These are phyloP conservation scores for Platanthera guangdongensis DNA, from an alignment of 106 monocot genomes.

Conservation along the genomic window DNA sequence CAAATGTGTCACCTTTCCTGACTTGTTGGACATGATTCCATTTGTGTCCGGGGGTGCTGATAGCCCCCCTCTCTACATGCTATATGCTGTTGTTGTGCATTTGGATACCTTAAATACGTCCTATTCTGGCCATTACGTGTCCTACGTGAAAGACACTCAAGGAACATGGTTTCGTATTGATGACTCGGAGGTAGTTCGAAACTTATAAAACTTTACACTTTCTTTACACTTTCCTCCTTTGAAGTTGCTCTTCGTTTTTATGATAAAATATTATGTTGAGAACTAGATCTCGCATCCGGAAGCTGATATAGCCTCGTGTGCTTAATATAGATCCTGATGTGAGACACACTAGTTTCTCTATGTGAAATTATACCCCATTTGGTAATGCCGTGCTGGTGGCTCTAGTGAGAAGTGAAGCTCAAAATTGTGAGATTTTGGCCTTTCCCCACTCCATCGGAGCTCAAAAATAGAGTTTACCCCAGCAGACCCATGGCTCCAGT, in stretches of 20 bases:
- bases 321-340: too few relatives aligned
- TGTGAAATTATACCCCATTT: too few relatives aligned
- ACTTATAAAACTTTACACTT: not conserved
- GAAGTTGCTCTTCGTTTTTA: not conserved
- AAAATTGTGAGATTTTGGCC: too few relatives aligned
- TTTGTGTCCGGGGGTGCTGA: constrained; percentile 75
- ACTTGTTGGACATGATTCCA: constrained; percentile 92
- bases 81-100: constrained; percentile 93
- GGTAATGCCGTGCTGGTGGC: too few relatives aligned
- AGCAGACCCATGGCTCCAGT: too few relatives aligned
- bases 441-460: too few relatives aligned
- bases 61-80: constrained; percentile 76
- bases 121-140: constrained; percentile 90
- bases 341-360: too few relatives aligned
- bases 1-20: constrained; percentile 88
- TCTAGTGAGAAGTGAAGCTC: too few relatives aligned
- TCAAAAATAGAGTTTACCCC: too few relatives aligned
- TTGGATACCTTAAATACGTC: constrained; percentile 83
- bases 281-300: too few relatives aligned
- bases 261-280: not conserved
- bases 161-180: constrained; percentile 82
- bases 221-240: not conserved
- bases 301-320: too few relatives aligned
- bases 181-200: constrained; percentile 70
- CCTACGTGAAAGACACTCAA: constrained; percentile 81